Percentiles rank a stretch among this genome's conserved stretches.
Conservation (phyloP, 495 filamentous ascomycete species). For the Lasiosphaeria hispida region DNA sequence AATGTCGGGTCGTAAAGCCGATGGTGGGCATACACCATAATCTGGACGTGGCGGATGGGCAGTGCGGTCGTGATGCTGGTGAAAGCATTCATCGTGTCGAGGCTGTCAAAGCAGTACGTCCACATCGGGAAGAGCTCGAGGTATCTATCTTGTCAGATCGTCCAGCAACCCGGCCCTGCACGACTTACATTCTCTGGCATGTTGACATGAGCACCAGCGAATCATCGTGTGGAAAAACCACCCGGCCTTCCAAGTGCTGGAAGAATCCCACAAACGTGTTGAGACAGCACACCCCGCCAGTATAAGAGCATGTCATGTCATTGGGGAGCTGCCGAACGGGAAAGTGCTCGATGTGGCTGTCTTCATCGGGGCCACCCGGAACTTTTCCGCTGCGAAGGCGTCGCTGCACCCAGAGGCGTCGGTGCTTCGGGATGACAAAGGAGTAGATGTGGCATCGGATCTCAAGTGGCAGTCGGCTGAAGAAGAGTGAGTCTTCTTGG, state of each 20-base stretch:
- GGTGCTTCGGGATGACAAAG: not conserved
- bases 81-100: not conserved
- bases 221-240: not conserved
- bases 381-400: not conserved
- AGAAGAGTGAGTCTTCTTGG: not conserved
- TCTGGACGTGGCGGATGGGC: slow-evolving; percentile 4
- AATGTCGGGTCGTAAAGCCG: not conserved
- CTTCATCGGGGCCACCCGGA: not conserved
- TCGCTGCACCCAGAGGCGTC: not conserved
- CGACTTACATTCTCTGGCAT: not conserved
- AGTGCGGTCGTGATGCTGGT: not conserved
- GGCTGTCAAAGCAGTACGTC: slow-evolving; percentile 6
- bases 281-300: not conserved
- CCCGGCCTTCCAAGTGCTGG: not conserved
- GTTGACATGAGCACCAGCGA: slow-evolving; percentile 2
- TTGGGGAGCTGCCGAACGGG: not conserved
- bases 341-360: slow-evolving; percentile 3
- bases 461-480: not conserved
- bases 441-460: slow-evolving; percentile 3
- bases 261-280: not conserved
- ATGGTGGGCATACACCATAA: not conserved
- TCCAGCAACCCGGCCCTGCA: too few relatives aligned
- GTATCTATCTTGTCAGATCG: not conserved
- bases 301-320: not conserved
- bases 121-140: not conserved